Evolutionary conservation across 1,284 basidiomycete species (phyloP), one percentile per base, ranked within the genome.

Genomic region (Cryptococcus jaspeensis): DNA sequence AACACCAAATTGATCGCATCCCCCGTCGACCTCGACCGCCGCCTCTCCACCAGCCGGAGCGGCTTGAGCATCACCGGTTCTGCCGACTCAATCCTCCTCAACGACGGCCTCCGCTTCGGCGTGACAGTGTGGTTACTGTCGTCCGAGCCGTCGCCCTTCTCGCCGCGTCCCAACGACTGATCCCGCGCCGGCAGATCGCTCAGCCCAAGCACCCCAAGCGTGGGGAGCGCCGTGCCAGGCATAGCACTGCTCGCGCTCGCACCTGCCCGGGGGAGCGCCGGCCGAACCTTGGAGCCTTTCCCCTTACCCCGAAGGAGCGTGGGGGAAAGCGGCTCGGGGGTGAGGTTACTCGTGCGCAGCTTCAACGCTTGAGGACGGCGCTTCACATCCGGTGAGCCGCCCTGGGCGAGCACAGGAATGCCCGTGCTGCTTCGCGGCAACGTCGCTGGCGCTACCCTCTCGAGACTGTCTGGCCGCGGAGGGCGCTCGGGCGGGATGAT

Each of bases 321-420:
- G 12, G 41, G 8, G 0, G 41, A 43, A 9, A 32, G 5, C 18
- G 41, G 41, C 42, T 35, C 42, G 13, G 56, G 53, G 13, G 52
- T 53, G 52, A 66, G 53, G 52, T 66, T 63, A 22, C 59, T 59
- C 15, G 62, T 60, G 6, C 49, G 49, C 11, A 66, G 50, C 23
- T 49, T 61, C 22, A 66, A 35, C 9, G 54, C 56, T 22, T 46
- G 22, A 12, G 64, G 64, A 16, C 64, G 64, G n/a, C 53, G 50
- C 38, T 53, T 59, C 13, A 35, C 25, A 7, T 36, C 52, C 22
- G 20, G 42, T 32, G 28, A 32, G 28, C 28, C 28, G 5, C 5
- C 9, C 28, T 32, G 28, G 28, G 9, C 9, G 28, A 32, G 28
- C 28, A 32, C 28, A 32, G 28, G 28, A 5, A 32, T 5, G 28